Evolutionary conservation across 768 basidiomycete species (phyloP), one percentile per base, ranked within the genome.

Genomic region (Suillus lakei): DNA sequence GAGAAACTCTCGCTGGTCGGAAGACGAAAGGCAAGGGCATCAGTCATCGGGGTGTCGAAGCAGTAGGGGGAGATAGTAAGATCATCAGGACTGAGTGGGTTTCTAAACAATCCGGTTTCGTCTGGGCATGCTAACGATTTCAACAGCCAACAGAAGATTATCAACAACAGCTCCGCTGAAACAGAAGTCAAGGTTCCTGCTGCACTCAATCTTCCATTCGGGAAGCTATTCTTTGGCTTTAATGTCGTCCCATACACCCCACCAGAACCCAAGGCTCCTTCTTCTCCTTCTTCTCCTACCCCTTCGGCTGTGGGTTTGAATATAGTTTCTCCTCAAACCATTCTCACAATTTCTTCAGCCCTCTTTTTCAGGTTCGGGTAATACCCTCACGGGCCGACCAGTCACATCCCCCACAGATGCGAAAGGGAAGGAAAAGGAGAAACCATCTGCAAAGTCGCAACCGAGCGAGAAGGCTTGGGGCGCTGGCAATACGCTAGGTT

Each of bases 211-310:
- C 82, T 99, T 12, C 96, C 98, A 0, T 91, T 92, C 68, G 98
- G 98, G 15, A 91, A 98, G 69, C 83, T 99, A 23, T 99, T 99
- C 83, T 99, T 99, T 73, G 98, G 98, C 12, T 99, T 91, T 80
- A 91, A 92, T 66, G 86, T 93, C 64, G 80, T 86, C 2, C 82
- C 91, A 1, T 93, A 93, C 73, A 82, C 78, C 4, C 87, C 88
- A 8, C 85, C 88, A 5, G 73, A 79, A 51, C 69, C 66, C 5
- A 64, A 64, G n/a, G 18, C 74, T 39, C 64, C 79, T 36, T 66
- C 38, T 18, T 64, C 74, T 68, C 60, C 81, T 55, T 43, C 77
- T 72, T 66, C 79, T 70, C 66, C 76, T 59, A 69, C 74, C 23
- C 70, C 70, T 60, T 64, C 74, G 36, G 64, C 78, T 26, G 71